Percentiles rank a stretch among this genome's conserved stretches.
Evolutionary conservation across 306 rosid genomes (phyloP).

Genomic region (Cicer cuneatum): DNA sequence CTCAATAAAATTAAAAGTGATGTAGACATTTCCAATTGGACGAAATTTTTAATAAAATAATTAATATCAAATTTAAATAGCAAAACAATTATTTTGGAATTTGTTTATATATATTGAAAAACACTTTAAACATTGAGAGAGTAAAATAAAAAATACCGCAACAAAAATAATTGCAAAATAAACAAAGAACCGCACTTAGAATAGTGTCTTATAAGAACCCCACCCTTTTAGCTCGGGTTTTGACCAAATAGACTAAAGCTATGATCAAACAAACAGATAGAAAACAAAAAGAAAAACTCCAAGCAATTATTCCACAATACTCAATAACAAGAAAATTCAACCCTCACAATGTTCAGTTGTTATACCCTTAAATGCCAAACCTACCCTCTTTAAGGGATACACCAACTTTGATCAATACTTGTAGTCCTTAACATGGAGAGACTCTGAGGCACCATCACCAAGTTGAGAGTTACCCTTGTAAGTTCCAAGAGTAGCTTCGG

Average conservation of each 20-base stretch:
- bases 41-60: too few relatives aligned
- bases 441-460: conserved; percentile 50
- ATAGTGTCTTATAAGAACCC: conserved; percentile 19
- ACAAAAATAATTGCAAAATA: conserved; percentile 1
- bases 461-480: conserved; percentile 49
- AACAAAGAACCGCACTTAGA: conserved; percentile 29
- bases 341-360: neutral
- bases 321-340: conserved; percentile 34
- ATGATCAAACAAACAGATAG: neutral
- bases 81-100: too few relatives aligned
- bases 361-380: conserved; percentile 8
- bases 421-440: conserved; percentile 47
- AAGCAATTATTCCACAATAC: conserved; percentile 42
- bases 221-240: neutral
- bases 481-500: conserved; percentile 52
- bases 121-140: too few relatives aligned
- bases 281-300: conserved; percentile 8
- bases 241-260: conserved; percentile 21
- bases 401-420: conserved; percentile 44
- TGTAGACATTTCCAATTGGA: too few relatives aligned
- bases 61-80: too few relatives aligned
- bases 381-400: conserved; percentile 12
- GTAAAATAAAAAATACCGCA: too few relatives aligned
- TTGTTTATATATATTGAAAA: too few relatives aligned
- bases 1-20: too few relatives aligned